These are phyloP conservation scores for Euphorbia schlechtendalii DNA, from an alignment of 441 rosid species.

Conservation along the genomic window DNA sequence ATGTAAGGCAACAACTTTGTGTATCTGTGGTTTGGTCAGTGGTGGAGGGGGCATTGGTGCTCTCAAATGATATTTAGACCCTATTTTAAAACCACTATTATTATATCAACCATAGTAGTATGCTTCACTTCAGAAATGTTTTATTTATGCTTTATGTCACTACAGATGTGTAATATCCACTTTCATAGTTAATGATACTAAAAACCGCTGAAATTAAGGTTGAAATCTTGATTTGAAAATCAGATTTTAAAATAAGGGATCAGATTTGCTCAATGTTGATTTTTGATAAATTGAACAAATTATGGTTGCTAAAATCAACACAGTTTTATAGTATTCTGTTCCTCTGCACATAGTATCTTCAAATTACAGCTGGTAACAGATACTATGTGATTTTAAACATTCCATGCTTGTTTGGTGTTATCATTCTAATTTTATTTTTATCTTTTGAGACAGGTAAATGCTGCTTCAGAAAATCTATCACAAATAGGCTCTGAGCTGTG, in stretches of 20 bases:
- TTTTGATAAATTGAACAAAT: neutral
- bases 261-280: neutral
- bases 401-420: neutral
- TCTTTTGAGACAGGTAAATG: constrained; percentile 51
- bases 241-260: neutral
- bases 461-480: constrained; percentile 54
- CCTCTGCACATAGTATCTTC: neutral
- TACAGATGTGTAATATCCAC: neutral
- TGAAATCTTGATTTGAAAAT: neutral
- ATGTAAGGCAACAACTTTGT: constrained; percentile 37
- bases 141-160: neutral
- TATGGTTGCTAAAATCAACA: neutral
- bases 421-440: constrained; percentile 10
- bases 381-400: neutral
- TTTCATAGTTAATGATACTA: neutral
- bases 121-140: neutral
- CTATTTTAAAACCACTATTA: neutral
- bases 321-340: neutral
- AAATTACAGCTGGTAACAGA: neutral
- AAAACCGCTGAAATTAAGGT: neutral
- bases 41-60: neutral
- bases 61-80: neutral
- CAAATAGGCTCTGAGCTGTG: constrained; percentile 56
- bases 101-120: neutral
- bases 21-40: neutral